These are phyloP conservation scores for Delonix regia DNA, from an alignment of 306 rosid species.

Conservation along the genomic window DNA sequence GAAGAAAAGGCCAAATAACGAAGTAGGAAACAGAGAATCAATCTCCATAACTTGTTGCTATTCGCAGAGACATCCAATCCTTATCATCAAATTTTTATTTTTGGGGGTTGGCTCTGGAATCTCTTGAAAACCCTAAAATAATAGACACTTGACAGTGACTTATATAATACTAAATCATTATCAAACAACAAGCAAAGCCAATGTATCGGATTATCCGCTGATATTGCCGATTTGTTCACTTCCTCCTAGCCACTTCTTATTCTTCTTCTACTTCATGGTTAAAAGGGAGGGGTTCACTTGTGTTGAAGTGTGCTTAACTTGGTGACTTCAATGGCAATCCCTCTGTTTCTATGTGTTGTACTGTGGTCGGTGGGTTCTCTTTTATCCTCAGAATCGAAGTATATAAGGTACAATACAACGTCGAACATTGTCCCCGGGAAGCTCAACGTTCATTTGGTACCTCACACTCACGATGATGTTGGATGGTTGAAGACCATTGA, in stretches of 20 bases:
- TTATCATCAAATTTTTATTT: neutral
- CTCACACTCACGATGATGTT: slow-evolving; percentile 82
- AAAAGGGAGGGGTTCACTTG: neutral
- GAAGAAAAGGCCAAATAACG: slow-evolving; percentile 1
- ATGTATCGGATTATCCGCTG: neutral
- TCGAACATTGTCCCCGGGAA: slow-evolving; percentile 58
- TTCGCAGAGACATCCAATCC: slow-evolving; percentile 3
- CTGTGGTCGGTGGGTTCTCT: slow-evolving; percentile 16
- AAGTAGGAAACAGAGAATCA: neutral
- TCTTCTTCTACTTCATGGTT: neutral
- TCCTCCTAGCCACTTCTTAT: neutral
- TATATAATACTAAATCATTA: neutral
- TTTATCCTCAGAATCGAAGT: slow-evolving; percentile 49
- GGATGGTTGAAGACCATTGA: slow-evolving; percentile 92
- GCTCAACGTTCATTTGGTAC: slow-evolving; percentile 76
- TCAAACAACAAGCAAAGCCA: neutral
- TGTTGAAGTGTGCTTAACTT: neutral
- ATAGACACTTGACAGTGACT: slow-evolving; percentile 31
- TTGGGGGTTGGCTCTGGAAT: neutral
- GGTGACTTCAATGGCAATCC: slow-evolving; percentile 35
- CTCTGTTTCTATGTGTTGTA: slow-evolving; percentile 19
- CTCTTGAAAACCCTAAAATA: slow-evolving; percentile 13
- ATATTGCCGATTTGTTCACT: neutral
- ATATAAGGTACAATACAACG: slow-evolving; percentile 63
- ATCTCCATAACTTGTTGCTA: neutral